A percentile compares a stretch with the other conserved stretches of the same genome.
Conservation (phyloP, 129 eudicot species). For the Lonicera japonica region DNA sequence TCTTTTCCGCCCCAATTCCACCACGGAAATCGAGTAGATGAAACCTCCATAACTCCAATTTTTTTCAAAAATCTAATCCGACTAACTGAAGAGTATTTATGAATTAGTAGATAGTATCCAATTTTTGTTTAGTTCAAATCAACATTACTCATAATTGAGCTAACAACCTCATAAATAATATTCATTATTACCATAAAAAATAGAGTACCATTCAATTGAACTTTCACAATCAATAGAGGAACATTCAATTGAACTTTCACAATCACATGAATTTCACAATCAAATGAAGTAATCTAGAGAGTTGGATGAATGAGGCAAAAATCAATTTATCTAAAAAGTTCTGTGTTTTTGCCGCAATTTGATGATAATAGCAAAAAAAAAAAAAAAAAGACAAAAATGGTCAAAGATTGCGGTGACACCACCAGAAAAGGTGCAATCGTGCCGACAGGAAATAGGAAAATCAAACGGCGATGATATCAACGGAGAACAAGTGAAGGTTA, state of each 20-base stretch:
- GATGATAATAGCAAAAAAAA: not conserved
- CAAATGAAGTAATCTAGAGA: no score
- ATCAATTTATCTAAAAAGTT: not conserved
- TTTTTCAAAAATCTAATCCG: not conserved
- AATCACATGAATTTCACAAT: no score
- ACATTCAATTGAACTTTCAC: no score
- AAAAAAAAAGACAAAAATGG: not conserved
- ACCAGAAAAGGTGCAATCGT: not conserved
- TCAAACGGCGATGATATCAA: constrained; percentile 6
- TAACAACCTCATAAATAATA: no score
- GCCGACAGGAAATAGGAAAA: not conserved
- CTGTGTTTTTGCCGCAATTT: not conserved
- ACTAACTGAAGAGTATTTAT: not conserved
- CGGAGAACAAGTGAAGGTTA: not conserved
- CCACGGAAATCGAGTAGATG: constrained; percentile 40
- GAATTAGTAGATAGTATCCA: not conserved
- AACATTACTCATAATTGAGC: no score
- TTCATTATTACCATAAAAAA: not conserved
- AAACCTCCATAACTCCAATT: constrained; percentile 37
- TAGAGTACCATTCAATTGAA: no score
- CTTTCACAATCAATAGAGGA: no score
- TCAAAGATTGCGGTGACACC: not conserved
- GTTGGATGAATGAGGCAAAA: not conserved
- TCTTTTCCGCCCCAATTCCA: constrained; percentile 50
- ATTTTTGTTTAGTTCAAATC: not conserved